Evolutionary conservation across 2,329 filamentous ascomycete genomes (phyloP).

Genomic region (Verticillium albo-atrum): DNA sequence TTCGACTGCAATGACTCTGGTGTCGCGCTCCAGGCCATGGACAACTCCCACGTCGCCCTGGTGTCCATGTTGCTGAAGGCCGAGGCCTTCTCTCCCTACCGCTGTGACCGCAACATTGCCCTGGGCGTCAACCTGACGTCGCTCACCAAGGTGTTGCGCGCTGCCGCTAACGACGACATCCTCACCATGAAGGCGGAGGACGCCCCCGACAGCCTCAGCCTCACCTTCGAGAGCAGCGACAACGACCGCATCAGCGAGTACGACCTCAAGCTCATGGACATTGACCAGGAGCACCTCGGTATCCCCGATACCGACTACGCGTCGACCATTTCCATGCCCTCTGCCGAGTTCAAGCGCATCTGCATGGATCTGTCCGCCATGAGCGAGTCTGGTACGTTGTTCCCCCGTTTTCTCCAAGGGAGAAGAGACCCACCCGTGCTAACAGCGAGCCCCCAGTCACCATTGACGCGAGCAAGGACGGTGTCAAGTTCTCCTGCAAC

Average conservation of each 20-base stretch:
- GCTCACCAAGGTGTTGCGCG: constrained; percentile 93
- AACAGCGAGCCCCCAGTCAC: constrained; percentile 54
- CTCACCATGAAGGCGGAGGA: constrained; percentile 97
- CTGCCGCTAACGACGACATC: constrained; percentile 89
- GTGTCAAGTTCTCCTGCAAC: constrained; percentile 88
- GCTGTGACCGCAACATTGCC: constrained; percentile 98
- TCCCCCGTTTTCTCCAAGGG: neutral
- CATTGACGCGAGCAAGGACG: constrained; percentile 95
- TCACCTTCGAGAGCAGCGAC: constrained; percentile 87
- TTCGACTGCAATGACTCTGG: constrained; percentile 99
- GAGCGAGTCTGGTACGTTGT: constrained; percentile 88
- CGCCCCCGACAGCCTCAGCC: constrained; percentile 89
- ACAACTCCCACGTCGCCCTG: constrained; percentile 98
- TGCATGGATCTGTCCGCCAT: constrained; percentile 87
- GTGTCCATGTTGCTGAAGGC: constrained; percentile 99
- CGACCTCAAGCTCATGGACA: constrained; percentile 99
- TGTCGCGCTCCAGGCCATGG: constrained; percentile 98
- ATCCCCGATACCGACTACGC: constrained; percentile 99
- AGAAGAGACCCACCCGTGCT: constrained; percentile 1
- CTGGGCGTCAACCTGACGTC: constrained; percentile 96
- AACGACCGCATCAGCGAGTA: constrained; percentile 96
- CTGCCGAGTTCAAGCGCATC: constrained; percentile 88
- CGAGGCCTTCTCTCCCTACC: constrained; percentile 89
- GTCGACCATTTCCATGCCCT: constrained; percentile 84
- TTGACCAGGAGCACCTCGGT: constrained; percentile 98